A percentile compares a stretch with the other conserved stretches of the same genome.
phyloP scores from a whole-genome alignment of 2,329 filamentous ascomycete genomes.

The Bipolaris victoriae region DNA sequence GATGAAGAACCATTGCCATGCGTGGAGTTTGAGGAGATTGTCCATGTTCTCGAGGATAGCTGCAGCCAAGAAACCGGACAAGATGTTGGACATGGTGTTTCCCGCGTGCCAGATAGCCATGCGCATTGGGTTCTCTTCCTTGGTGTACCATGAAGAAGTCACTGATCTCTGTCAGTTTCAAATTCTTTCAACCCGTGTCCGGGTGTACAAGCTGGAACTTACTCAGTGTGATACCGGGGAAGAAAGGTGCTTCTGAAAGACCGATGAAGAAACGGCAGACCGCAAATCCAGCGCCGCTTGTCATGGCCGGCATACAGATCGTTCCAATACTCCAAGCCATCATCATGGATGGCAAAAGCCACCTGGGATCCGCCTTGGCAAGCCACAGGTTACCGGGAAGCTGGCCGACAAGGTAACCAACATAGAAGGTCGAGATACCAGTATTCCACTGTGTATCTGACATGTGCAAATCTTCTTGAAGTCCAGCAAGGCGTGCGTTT shows the following conservation, averaged over 20 bases:
- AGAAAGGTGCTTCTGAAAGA: slow-evolving; percentile 48
- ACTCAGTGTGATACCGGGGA: slow-evolving; percentile 49
- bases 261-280: slow-evolving; percentile 48
- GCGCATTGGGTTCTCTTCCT: slow-evolving; percentile 52
- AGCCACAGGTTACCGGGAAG: slow-evolving; percentile 57
- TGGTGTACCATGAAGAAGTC: slow-evolving; percentile 56
- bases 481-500: slow-evolving; percentile 48
- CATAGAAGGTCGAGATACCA: slow-evolving; percentile 54
- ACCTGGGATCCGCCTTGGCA: slow-evolving; percentile 48
- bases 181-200: neutral
- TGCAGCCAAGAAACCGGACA: slow-evolving; percentile 55
- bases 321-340: slow-evolving; percentile 54
- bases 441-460: slow-evolving; percentile 45
- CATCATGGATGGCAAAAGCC: slow-evolving; percentile 50
- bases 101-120: slow-evolving; percentile 57
- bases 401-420: slow-evolving; percentile 56
- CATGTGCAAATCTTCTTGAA: slow-evolving; percentile 46
- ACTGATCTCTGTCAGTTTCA: slow-evolving; percentile 8
- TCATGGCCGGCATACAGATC: slow-evolving; percentile 54
- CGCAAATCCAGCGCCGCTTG: slow-evolving; percentile 43
- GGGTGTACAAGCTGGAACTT: slow-evolving; percentile 20
- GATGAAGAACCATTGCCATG: slow-evolving; percentile 57
- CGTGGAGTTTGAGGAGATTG: slow-evolving; percentile 43
- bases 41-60: slow-evolving; percentile 56
- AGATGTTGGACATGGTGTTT: slow-evolving; percentile 54